Base-by-base conservation (phyloP, 805 yeast genomes). In the Grigorovia humatica region DNA sequence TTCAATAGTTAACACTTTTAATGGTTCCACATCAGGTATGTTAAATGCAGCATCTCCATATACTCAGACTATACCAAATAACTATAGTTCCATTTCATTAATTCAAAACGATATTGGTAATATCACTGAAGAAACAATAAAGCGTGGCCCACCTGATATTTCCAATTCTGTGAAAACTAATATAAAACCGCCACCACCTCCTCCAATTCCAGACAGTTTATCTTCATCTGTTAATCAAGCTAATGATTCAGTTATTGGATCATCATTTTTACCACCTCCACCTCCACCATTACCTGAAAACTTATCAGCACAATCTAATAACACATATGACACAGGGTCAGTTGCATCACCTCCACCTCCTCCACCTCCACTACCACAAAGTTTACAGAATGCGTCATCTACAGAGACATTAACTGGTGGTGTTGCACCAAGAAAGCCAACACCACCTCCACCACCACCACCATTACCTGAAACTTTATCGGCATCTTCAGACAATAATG, bases 391-490 rank as follows among this genome's bases (percentile, higher is more conserved):
- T 4, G 29, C 48, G 38, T 44, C 54, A 1, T 51, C 55, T 8
- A 59, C 62, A 8, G 50, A 52, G n/a, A 23, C 48, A 13, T 38
- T 55, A 27, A 58, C 58, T 4, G 55, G 61, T 17, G 53, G 55
- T 15, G 57, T 57, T 4, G 57, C 73, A 1, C 69, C 74, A 0
- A n/a, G n/a, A n/a, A n/a, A n/a, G n/a, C n/a, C n/a, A n/a, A n/a
- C n/a, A n/a, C n/a, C n/a, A n/a, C n/a, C n/a, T n/a, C 67, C 70
- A 9, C 71, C 74, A 2, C 70, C 66, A 9, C 51, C 56, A 27
- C 46, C 49, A 27, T 32, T 52, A 41, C 48, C 52, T 9, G 27
- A 17, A 2, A 46, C 13, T 15, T 19, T 44, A 20, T 54, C 58
- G 8, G 15, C 38, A 11, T 32, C 38, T 32, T 32, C 38, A 23